Base-by-base conservation (phyloP, 1,284 basidiomycete genomes). In the Sanghuangporus weigelae region DNA sequence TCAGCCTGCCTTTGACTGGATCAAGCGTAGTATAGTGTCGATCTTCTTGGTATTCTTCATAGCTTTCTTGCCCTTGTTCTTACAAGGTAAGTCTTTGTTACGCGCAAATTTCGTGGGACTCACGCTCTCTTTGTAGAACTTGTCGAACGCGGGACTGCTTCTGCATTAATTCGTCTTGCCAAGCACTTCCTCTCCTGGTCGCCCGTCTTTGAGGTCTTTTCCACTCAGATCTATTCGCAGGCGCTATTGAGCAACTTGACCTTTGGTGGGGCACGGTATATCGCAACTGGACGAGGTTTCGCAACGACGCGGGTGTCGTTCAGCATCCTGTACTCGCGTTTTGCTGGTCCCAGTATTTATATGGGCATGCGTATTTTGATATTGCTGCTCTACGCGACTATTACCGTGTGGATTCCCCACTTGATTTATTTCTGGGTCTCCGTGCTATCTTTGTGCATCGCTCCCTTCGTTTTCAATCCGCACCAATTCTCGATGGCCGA, bases 1-100 rank as follows among this genome's bases (percentile, higher is more conserved):
- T 62, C 86, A 91, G 66, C 95, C 95, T 21, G 93, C 96, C 62
- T 98, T 96, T 76, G 90, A 93, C 71, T 98, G 95, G 95, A 95
- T 98, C 74, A 90, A 90, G 75, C 93, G 95, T 67, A 96, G 92
- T 75, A 95, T 98, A 72, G 79, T 96, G 65, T 96, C 93, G 61
- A 97, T 98, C 71, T 97, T 98, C 83, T 84, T 98, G 78, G 95
- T 98, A 67, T 97, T 97, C 83, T 90, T 95, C 81, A 94, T 98
- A 71, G 92, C 94, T 39, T 97, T 96, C 82, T 82, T 96, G 73
- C 94, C 95, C 6, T 78, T 98, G 66, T 98, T 98, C 83, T 82
- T 98, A 68, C 93, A 96, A 87, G 93, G 93, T 93, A 72, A 62
- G 79, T 74, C 44, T 61, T 6, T 36, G 36, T 51, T n/a, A 16